Conservation (phyloP, 139 green algal genomes). For the Penium margaritaceum region DNA sequence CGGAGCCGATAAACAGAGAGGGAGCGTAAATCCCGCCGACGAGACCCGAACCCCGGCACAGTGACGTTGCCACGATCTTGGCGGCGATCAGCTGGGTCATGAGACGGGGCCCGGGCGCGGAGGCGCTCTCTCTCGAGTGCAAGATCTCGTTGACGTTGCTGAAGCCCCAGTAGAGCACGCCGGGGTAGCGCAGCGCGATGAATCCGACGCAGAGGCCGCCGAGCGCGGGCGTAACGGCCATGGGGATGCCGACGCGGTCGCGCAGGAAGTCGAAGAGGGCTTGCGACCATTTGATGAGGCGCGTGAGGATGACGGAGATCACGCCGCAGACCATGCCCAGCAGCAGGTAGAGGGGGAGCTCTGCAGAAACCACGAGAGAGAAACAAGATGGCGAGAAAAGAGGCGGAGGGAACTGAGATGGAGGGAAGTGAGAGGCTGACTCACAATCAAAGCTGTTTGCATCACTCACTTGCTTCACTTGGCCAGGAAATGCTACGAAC, state of each 20-base stretch:
- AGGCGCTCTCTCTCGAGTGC: slow-evolving; percentile 24
- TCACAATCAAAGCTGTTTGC: too few species aligned
- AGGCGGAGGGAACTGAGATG: too few species aligned
- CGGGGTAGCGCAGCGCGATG: slow-evolving; percentile 61
- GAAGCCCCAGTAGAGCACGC: slow-evolving; percentile 75
- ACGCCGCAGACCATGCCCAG: slow-evolving; percentile 64
- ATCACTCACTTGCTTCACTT: too few species aligned
- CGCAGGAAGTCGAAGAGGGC: slow-evolving; percentile 37
- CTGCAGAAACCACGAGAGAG: too few species aligned
- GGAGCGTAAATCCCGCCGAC: slow-evolving; percentile 90
- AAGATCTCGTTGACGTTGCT: slow-evolving; percentile 73
- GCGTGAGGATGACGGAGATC: slow-evolving; percentile 48
- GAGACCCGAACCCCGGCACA: slow-evolving; percentile 74
- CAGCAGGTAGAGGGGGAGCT: slow-evolving; percentile 69
- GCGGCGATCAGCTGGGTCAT: slow-evolving; percentile 67
- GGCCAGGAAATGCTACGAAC: too few species aligned
- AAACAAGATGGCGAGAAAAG: too few species aligned
- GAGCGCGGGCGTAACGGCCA: slow-evolving; percentile 51
- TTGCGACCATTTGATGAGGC: slow-evolving; percentile 34
- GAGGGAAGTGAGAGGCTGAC: too few species aligned
- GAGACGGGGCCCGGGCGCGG: slow-evolving; percentile 45
- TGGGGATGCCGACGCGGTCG: slow-evolving; percentile 32
- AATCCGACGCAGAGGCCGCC: slow-evolving; percentile 61
- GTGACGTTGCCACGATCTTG: slow-evolving; percentile 79
- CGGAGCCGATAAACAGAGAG: slow-evolving; percentile 82